A percentile compares a stretch with the other conserved stretches of the same genome.
Conservation (phyloP, 2,329 filamentous ascomycete species). For the Trichoderma sp. region DNA sequence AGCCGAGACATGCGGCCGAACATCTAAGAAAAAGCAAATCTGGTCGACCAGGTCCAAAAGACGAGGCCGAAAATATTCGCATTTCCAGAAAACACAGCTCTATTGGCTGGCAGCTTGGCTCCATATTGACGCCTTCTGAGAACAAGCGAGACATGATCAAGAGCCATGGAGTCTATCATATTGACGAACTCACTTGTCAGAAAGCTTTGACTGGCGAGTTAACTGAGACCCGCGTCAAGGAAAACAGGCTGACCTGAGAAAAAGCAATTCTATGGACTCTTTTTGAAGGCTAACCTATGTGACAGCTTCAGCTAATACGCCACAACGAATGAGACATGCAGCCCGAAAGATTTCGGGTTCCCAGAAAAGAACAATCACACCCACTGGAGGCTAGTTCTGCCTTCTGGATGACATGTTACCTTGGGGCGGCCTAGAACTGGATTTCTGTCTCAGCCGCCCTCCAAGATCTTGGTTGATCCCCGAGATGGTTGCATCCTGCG, state of each 20-base stretch:
- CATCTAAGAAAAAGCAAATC: neutral
- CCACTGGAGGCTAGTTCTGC: neutral
- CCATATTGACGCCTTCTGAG: neutral
- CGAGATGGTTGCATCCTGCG: neutral
- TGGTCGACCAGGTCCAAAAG: neutral
- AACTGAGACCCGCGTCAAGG: neutral
- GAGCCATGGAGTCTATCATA: neutral
- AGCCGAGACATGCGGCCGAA: neutral
- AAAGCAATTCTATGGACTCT: neutral
- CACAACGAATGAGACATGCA: neutral
- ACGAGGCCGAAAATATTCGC: neutral
- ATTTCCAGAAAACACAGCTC: neutral
- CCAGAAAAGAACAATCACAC: neutral
- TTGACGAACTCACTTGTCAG: neutral
- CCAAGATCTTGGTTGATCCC: neutral
- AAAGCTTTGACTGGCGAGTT: neutral
- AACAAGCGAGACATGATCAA: neutral
- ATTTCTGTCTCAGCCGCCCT: neutral
- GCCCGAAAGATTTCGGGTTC: neutral
- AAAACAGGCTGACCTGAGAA: neutral
- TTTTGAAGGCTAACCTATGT: neutral
- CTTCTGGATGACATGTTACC: neutral
- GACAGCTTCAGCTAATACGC: neutral
- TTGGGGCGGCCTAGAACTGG: neutral
- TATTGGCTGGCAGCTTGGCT: neutral